phyloP scores from a whole-genome alignment of 139 green algal genomes.

The Parachlorella kessleri region DNA sequence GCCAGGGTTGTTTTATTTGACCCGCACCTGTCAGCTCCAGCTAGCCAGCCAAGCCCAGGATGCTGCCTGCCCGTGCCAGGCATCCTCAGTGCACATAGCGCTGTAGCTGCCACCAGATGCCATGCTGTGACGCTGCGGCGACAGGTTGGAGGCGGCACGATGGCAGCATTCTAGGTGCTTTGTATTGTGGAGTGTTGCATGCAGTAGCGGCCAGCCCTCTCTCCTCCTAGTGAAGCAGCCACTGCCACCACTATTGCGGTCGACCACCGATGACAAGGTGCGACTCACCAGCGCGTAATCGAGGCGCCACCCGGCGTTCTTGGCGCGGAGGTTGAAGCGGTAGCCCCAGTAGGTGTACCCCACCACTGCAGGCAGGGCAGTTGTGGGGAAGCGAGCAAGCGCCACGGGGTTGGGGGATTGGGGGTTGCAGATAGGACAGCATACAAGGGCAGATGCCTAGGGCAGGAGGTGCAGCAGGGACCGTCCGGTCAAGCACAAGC shows the following conservation, averaged over 20 bases:
- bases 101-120: not conserved
- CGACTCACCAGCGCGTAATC: constrained; percentile 75
- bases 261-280: not conserved
- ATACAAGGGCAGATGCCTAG: no score
- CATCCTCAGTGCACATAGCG: not conserved
- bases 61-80: no score
- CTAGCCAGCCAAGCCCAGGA: not conserved
- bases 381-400: no score
- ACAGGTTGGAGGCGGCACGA: no score
- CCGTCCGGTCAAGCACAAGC: no score
- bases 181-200: not conserved
- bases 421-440: no score
- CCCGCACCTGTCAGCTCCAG: not conserved
- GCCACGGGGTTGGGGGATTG: no score
- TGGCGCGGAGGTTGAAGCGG: constrained; percentile 41
- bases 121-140: not conserved
- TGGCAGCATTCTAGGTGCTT: not conserved
- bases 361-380: constrained; percentile 21
- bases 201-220: no score
- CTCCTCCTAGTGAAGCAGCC: no score
- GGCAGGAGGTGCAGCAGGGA: no score
- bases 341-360: constrained; percentile 80
- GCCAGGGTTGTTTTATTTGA: not conserved
- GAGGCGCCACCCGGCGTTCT: constrained; percentile 71
- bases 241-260: not conserved